Conservation (phyloP, 805 yeast species). For the Kodamaea kaohsiungensis region DNA sequence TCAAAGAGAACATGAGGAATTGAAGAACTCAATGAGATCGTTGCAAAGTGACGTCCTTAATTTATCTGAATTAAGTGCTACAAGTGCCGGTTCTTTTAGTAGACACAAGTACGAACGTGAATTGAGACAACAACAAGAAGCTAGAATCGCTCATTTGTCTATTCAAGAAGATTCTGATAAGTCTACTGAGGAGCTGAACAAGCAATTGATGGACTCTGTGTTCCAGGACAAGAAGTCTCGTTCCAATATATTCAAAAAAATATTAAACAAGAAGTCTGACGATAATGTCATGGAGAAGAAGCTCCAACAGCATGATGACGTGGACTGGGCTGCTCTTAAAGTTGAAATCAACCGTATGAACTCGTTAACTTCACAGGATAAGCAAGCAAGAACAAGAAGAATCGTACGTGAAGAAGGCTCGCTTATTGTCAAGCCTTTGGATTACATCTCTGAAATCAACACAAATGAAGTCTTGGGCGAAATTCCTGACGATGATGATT, state of each 20-base stretch:
- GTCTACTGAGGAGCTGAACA: conserved; percentile 12
- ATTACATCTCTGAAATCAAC: conserved; percentile 42
- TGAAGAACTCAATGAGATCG: conserved; percentile 41
- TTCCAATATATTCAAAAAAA: conserved; percentile 47
- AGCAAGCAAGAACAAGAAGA: conserved; percentile 66
- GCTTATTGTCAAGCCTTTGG: conserved; percentile 44
- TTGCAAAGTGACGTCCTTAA: conserved; percentile 48
- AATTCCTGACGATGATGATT: conserved; percentile 8
- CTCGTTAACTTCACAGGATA: conserved; percentile 47
- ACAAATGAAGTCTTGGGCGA: conserved; percentile 36
- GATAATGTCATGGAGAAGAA: conserved; percentile 34
- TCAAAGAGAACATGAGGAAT: conserved; percentile 36
- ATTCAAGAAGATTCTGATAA: conserved; percentile 20
- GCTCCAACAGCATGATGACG: conserved; percentile 30
- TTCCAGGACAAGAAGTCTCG: conserved; percentile 45
- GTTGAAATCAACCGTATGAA: conserved; percentile 41
- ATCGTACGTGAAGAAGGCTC: conserved; percentile 41
- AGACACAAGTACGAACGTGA: conserved; percentile 63
- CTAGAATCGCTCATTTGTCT: conserved; percentile 21
- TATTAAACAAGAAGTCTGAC: conserved; percentile 34
- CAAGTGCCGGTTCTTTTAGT: conserved; percentile 83
- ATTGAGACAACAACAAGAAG: conserved; percentile 21
- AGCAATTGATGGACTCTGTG: conserved; percentile 38
- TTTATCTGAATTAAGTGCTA: conserved; percentile 77
- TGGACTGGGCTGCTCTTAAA: conserved; percentile 42